Percentiles rank a stretch among this genome's conserved stretches.
These are phyloP conservation scores for Calocybe cyanea DNA, from an alignment of 768 basidiomycete genomes.

Conservation along the genomic window DNA sequence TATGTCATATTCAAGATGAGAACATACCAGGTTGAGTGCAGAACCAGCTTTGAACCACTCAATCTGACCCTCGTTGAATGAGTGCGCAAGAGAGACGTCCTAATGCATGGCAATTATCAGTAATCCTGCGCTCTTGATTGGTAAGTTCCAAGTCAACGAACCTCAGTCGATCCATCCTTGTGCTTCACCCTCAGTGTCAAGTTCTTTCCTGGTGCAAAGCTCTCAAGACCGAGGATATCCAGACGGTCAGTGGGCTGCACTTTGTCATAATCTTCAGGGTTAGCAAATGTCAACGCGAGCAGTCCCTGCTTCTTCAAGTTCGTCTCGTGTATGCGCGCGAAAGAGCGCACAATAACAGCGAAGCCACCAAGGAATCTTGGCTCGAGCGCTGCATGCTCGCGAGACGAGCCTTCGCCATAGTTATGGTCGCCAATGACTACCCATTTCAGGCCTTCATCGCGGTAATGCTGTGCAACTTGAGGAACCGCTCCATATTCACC, in stretches of 20 bases:
- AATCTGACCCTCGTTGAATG: conserved; percentile 96
- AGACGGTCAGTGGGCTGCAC: conserved; percentile 83
- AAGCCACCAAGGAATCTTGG: conserved; percentile 93
- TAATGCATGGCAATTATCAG: conserved; percentile 2
- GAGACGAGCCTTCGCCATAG: conserved; percentile 98
- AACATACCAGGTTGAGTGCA: conserved; percentile 79
- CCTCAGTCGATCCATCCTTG: conserved; percentile 70
- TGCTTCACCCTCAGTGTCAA: conserved; percentile 82
- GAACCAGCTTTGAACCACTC: conserved; percentile 99
- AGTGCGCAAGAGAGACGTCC: conserved; percentile 76
- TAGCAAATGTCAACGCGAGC: conserved; percentile 91
- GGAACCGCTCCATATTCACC: conserved; percentile 87
- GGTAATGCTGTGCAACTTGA: conserved; percentile 82
- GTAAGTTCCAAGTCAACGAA: conserved; percentile 22
- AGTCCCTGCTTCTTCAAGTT: conserved; percentile 99
- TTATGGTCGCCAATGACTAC: conserved; percentile 95
- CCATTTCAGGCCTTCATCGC: conserved; percentile 89
- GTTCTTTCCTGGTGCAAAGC: conserved; percentile 90
- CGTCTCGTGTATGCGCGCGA: conserved; percentile 97
- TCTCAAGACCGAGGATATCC: conserved; percentile 83
- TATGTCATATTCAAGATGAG: not conserved
- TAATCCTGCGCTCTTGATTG: not conserved
- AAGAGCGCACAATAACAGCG: conserved; percentile 94
- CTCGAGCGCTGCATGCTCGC: conserved; percentile 96
- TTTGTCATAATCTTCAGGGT: conserved; percentile 94